A percentile compares a stretch with the other conserved stretches of the same genome.
Conservation (phyloP, 352 stramenopile species). For the Pythium scleroteichum region DNA sequence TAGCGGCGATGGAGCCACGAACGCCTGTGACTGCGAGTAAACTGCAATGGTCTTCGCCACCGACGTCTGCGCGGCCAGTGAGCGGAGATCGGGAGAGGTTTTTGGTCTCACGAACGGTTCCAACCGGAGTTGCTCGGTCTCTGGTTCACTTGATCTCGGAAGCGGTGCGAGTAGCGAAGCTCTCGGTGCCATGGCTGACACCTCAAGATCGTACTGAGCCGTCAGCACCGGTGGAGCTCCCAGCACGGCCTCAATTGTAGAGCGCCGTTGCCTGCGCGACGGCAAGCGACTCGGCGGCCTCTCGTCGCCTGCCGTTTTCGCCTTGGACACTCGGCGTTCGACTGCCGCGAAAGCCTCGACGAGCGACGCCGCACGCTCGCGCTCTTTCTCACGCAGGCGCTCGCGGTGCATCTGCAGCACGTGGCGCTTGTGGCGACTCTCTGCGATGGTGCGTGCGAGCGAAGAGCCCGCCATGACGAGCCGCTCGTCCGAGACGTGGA, state of each 20-base stretch:
- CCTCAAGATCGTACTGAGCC: slow-evolving; percentile 32
- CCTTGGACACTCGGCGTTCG: slow-evolving; percentile 11
- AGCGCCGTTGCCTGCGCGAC: slow-evolving; percentile 1
- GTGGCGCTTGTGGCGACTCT: slow-evolving; percentile 36
- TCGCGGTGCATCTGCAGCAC: slow-evolving; percentile 43
- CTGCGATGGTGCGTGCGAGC: slow-evolving; percentile 43
- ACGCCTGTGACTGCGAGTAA: not conserved
- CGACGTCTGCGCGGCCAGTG: not conserved
- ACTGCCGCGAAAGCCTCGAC: slow-evolving; percentile 31
- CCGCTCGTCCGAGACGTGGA: slow-evolving; percentile 48
- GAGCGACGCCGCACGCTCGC: slow-evolving; percentile 37
- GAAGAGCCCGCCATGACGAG: slow-evolving; percentile 42
- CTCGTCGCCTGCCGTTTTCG: not conserved
- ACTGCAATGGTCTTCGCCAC: not conserved
- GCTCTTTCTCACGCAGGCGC: slow-evolving; percentile 34
- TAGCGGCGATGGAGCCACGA: not conserved
- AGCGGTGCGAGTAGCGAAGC: slow-evolving; percentile 5
- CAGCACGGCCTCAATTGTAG: not conserved
- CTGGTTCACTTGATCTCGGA: not conserved
- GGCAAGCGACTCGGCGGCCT: not conserved
- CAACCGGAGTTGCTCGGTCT: not conserved
- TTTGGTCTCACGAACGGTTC: slow-evolving; percentile 1
- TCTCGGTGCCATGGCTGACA: not conserved
- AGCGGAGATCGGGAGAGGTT: slow-evolving; percentile 13
- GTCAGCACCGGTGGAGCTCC: slow-evolving; percentile 32